A percentile compares a stretch with the other conserved stretches of the same genome.
Evolutionary conservation across 2,329 filamentous ascomycete species (phyloP).

Genomic region (Pezicula radicicola): DNA sequence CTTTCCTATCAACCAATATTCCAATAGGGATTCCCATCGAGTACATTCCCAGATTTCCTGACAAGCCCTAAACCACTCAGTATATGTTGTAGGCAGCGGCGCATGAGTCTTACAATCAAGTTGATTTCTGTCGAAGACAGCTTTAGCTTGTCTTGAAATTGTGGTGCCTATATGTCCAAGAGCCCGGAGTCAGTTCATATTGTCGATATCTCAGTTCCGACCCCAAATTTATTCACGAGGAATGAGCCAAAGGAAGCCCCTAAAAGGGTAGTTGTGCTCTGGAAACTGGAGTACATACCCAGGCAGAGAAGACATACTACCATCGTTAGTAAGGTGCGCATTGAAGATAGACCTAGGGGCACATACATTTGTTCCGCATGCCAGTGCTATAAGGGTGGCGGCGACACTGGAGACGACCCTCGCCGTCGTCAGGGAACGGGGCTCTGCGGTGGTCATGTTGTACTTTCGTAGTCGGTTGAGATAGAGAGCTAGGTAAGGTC

Average conservation of each 20-base stretch:
- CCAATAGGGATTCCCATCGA: slow-evolving; percentile 85
- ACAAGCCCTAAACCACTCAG: slow-evolving; percentile 51
- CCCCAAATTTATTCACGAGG: too few relatives aligned
- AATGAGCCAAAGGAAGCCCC: too few relatives aligned
- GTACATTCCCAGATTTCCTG: slow-evolving; percentile 93
- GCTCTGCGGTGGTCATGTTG: slow-evolving; percentile 38
- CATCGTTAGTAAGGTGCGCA: slow-evolving; percentile 21
- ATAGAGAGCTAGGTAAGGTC: too few relatives aligned
- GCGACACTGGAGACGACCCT: slow-evolving; percentile 82
- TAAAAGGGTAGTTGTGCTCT: too few relatives aligned
- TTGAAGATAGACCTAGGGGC: not conserved
- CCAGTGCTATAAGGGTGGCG: slow-evolving; percentile 79
- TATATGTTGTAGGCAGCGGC: slow-evolving; percentile 14
- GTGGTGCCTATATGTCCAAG: slow-evolving; percentile 55
- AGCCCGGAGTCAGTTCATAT: too few relatives aligned
- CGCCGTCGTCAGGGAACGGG: slow-evolving; percentile 51
- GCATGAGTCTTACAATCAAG: slow-evolving; percentile 63
- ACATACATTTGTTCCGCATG: slow-evolving; percentile 88
- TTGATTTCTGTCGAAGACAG: slow-evolving; percentile 93
- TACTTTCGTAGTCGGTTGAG: not conserved
- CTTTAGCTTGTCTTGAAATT: slow-evolving; percentile 83
- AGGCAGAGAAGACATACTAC: slow-evolving; percentile 97
- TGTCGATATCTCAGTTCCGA: too few relatives aligned
- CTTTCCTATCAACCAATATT: slow-evolving; percentile 78
- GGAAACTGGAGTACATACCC: slow-evolving; percentile 38